Evolutionary conservation across 2,329 filamentous ascomycete species (phyloP).

Genomic region (Hymenotorrendiella dingleyae): DNA sequence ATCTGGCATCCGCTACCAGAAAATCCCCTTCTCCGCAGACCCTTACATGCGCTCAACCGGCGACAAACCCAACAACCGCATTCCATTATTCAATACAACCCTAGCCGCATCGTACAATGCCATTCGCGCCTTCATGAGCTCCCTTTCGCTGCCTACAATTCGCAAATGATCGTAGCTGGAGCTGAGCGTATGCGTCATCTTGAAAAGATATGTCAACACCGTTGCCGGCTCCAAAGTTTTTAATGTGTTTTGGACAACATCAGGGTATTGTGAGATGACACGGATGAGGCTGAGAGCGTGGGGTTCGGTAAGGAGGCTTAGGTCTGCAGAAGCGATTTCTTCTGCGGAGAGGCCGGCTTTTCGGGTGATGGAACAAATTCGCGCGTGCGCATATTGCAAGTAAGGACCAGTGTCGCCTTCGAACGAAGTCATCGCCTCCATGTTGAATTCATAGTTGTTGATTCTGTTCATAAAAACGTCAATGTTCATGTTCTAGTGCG

Average conservation of each 20-base stretch:
- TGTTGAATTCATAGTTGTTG: conserved; percentile 68
- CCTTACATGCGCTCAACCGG: conserved; percentile 54
- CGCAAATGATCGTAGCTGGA: conserved; percentile 77
- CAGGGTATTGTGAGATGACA: conserved; percentile 76
- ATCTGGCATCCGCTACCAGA: no score
- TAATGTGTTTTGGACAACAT: conserved; percentile 76
- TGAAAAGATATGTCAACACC: conserved; percentile 68
- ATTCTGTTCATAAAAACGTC: conserved; percentile 36
- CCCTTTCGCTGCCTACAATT: conserved; percentile 72
- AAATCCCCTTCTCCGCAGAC: conserved; percentile 6
- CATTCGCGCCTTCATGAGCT: conserved; percentile 66
- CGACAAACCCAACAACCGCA: conserved; percentile 71
- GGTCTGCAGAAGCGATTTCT: conserved; percentile 58
- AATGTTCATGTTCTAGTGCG: neutral
- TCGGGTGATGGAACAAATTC: conserved; percentile 59
- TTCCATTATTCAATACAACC: conserved; percentile 74
- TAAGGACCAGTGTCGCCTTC: conserved; percentile 83
- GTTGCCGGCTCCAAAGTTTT: conserved; percentile 74
- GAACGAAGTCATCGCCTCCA: conserved; percentile 76
- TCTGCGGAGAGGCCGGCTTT: conserved; percentile 47
- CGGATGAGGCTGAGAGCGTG: conserved; percentile 71
- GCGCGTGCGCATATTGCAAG: conserved; percentile 76
- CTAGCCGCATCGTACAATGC: conserved; percentile 72
- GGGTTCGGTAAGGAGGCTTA: conserved; percentile 62
- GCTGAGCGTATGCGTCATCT: conserved; percentile 76